Percentiles rank a stretch among this genome's conserved stretches.
These are phyloP conservation scores for Selenicereus undatus DNA, from an alignment of 148 eudicot genomes.

Conservation along the genomic window DNA sequence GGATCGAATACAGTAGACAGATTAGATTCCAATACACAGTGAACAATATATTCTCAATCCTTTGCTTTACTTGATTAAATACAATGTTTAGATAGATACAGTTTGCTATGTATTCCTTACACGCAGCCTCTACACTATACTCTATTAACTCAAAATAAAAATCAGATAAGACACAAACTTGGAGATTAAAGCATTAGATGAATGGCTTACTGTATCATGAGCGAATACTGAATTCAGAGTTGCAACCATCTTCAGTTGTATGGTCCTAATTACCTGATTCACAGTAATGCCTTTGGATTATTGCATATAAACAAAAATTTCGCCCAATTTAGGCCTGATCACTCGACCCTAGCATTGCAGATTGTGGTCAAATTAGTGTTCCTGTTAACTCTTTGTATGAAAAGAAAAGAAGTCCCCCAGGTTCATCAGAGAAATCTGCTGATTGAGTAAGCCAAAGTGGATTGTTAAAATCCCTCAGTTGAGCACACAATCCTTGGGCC, in stretches of 20 bases:
- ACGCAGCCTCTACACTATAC: background rate
- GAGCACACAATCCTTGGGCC: too few relatives aligned
- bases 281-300: background rate
- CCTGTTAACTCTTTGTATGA: background rate
- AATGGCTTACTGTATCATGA: background rate
- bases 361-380: background rate
- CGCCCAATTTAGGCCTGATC: background rate
- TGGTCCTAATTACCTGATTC: background rate
- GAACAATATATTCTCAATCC: background rate
- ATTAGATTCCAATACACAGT: background rate
- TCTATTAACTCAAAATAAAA: background rate
- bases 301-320: background rate
- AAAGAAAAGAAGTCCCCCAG: background rate
- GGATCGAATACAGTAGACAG: background rate
- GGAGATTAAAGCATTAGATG: background rate
- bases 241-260: background rate
- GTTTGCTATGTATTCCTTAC: background rate
- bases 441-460: background rate
- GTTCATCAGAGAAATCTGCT: background rate
- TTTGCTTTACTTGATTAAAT: background rate
- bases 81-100: background rate
- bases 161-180: background rate
- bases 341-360: background rate
- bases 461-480: background rate
- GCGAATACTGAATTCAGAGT: background rate